phyloP scores from a whole-genome alignment of 2,329 filamentous ascomycete species.

The Phoma sp. region DNA sequence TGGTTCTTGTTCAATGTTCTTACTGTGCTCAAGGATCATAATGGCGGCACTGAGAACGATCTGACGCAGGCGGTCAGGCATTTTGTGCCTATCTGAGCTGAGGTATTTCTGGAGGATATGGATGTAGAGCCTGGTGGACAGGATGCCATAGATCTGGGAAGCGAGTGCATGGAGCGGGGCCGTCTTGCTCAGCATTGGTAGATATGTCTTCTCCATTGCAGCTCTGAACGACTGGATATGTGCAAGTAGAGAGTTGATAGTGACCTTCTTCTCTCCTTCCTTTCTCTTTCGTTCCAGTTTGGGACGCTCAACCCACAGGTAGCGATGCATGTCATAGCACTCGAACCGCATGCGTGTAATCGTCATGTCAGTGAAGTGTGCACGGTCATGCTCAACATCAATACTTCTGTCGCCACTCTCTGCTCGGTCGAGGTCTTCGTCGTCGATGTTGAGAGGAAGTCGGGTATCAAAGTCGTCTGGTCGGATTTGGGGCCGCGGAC shows the following conservation, averaged over 20 bases:
- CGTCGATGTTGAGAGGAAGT: constrained; percentile 74
- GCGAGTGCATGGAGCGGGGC: constrained; percentile 70
- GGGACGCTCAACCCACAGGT: constrained; percentile 73
- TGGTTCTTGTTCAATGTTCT: constrained; percentile 62
- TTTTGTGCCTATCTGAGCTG: constrained; percentile 52
- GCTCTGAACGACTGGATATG: constrained; percentile 74
- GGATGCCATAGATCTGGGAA: constrained; percentile 69
- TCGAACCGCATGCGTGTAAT: constrained; percentile 74
- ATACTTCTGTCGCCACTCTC: constrained; percentile 38
- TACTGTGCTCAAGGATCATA: constrained; percentile 61
- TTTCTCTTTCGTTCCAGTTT: constrained; percentile 61
- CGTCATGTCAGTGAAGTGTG: constrained; percentile 72
- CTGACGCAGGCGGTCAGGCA: constrained; percentile 70
- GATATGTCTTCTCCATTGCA: constrained; percentile 70
- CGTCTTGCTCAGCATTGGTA: constrained; percentile 67
- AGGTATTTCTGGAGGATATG: constrained; percentile 75
- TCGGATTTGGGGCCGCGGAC: constrained; percentile 74
- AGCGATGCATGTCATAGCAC: constrained; percentile 74
- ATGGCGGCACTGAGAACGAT: constrained; percentile 70
- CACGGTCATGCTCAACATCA: constrained; percentile 55
- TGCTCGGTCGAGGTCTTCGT: constrained; percentile 63
- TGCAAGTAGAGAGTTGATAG: constrained; percentile 67
- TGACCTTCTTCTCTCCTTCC: constrained; percentile 32
- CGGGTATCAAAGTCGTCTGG: constrained; percentile 77
- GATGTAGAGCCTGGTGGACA: constrained; percentile 69